These are phyloP conservation scores for Aspergillus fischeri DNA, from an alignment of 2,329 filamentous ascomycete genomes.

Conservation along the genomic window DNA sequence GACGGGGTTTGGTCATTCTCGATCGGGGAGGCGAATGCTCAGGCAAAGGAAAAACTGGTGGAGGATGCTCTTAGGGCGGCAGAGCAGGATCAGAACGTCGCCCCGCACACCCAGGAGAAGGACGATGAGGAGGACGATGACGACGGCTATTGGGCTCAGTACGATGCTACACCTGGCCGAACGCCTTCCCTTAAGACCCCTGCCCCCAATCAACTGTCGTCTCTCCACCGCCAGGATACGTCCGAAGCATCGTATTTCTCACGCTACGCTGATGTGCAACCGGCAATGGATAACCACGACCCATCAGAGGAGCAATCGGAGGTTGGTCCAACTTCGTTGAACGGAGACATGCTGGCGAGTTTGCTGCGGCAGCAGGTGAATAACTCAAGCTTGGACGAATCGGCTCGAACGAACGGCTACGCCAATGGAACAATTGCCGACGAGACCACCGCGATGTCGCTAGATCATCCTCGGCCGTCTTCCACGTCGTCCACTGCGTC, in stretches of 20 bases:
- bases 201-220: constrained; percentile 23
- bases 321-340: constrained; percentile 50
- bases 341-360: constrained; percentile 47
- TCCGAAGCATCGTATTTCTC: constrained; percentile 59
- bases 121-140: constrained; percentile 54
- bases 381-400: constrained; percentile 14
- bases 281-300: constrained; percentile 60
- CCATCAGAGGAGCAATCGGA: constrained; percentile 51
- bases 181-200: constrained; percentile 45
- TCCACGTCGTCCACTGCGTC: constrained; percentile 42
- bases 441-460: constrained; percentile 22
- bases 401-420: constrained; percentile 22
- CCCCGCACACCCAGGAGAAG: constrained; percentile 17
- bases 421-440: constrained; percentile 13
- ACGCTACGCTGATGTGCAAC: constrained; percentile 60
- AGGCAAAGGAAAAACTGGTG: constrained; percentile 33
- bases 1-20: constrained; percentile 50
- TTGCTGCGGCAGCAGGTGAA: constrained; percentile 39
- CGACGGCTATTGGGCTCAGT: constrained; percentile 62
- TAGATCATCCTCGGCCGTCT: constrained; percentile 43
- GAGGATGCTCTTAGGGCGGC: constrained; percentile 34
- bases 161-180: constrained; percentile 53
- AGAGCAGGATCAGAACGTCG: constrained; percentile 17
- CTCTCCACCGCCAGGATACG: constrained; percentile 27
- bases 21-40: constrained; percentile 53